Evolutionary conservation across 768 basidiomycete genomes (phyloP), one percentile per base, ranked within the genome.

Genomic region (Boletus sp.): DNA sequence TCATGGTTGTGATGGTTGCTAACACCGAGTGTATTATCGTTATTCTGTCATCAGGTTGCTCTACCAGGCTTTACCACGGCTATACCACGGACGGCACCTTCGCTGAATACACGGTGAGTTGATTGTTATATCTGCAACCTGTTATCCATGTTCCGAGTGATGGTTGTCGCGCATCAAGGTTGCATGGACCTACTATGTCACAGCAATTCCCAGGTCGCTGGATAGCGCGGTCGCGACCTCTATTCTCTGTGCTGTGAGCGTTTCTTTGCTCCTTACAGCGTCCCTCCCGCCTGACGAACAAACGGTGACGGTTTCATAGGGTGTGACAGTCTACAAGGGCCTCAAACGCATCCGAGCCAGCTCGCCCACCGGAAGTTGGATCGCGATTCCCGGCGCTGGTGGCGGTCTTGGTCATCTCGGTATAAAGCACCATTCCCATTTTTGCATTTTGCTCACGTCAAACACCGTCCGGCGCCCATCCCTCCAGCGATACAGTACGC

Each of bases 41-140:
- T 11, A 37, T 57, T 45, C 10, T 18, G 48, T 48, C 42, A 48
- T 51, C 15, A 68, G 67, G 46, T 28, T 68, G 67, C 33, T 2
- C 63, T 17, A 0, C 47, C 2, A 18, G 3, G 29, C 24, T 47
- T 10, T 1, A 42, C 18, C 50, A 62, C 5, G 80, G 82, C 1
- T 80, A 66, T 67, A 71, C 70, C 5, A 69, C 73, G 33, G 77
- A 80, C 54, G 81, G 80, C n/a, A 72, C 76, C 20, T 81, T 80
- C 68, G 56, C 64, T 9, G 63, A 78, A 62, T 79, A 77, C 53
- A 59, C 64, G 40, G 73, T 77, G 20, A 63, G 68, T 48, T 7
- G n/a, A 49, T 28, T 30, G 5, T 29, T 18, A 18, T 14, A 9
- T 36, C 7, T 35, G n/a, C 5, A 33, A 12, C 1, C 1, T 40